Evolutionary conservation across 1,284 basidiomycete genomes (phyloP), one percentile per base, ranked within the genome.

Genomic region (Cystobasidium sp.): DNA sequence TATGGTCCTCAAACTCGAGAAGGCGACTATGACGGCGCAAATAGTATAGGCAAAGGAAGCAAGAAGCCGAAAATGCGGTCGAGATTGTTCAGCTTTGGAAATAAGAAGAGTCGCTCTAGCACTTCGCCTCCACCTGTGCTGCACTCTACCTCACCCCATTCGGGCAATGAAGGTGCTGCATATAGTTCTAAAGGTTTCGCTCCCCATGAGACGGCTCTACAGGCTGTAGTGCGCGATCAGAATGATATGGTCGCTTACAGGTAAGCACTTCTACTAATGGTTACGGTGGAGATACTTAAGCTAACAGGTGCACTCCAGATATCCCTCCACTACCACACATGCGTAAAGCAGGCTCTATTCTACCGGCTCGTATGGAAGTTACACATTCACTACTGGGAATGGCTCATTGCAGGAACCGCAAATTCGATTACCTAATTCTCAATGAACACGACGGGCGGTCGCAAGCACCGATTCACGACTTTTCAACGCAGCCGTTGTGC

Each of bases 41-140:
- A 56, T n/a, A 71, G 69, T 22, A 22, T 63, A 12, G 62, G 47
- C 47, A 64, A 63, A 56, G n/a, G 24, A 46, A 43, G 46, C 69
- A 53, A 52, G 61, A 64, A 71, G 64, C 10, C n/a, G 1, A 49
- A 71, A 52, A 52, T 71, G 59, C 44, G 62, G 24, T 71, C 69
- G 10, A 63, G 62, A 37, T 47, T 71, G 39, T 71, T 71, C 46
- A 56, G 69, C 37, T 71, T 71, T 64, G 69, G 69, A n/a, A 62
- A 41, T 41, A 71, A 51, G 37, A 71, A 58, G 22, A 24, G 47
- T 5, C 46, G 51, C 16, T 63, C 58, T 14, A 49, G 55, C 20
- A 51, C 47, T 22, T 68, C 66, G 18, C 59, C 52, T 12, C 52
- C 49, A 16, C 52, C 68, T 49, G 37, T 41, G 18, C 61, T 53